phyloP scores from a whole-genome alignment of 306 rosid genomes.

The Acacia confusa region DNA sequence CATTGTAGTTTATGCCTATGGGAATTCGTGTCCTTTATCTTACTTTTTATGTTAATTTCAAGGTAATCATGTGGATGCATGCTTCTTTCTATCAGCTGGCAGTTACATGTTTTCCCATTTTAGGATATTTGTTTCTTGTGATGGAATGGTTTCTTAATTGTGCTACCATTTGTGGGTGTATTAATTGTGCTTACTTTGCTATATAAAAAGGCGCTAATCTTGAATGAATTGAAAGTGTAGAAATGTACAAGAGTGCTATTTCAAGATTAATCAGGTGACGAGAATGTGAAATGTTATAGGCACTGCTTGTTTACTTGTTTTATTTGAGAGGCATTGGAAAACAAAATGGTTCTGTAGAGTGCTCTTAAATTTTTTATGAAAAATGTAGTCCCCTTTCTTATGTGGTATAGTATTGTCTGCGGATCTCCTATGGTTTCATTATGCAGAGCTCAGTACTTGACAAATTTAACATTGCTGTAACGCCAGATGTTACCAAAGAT shows the following conservation, averaged over 20 bases:
- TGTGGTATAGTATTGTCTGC: not conserved
- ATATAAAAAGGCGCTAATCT: slow-evolving; percentile 11
- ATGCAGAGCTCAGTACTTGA: slow-evolving; percentile 6
- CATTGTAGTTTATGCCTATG: slow-evolving; percentile 14
- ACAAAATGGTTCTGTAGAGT: not conserved
- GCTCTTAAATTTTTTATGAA: not conserved
- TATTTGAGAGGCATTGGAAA: not conserved
- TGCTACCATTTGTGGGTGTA: slow-evolving; percentile 4
- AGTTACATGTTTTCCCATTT: slow-evolving; percentile 13
- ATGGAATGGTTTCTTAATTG: not conserved
- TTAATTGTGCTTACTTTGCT: not conserved
- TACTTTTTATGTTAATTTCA: not conserved
- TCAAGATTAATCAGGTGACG: slow-evolving; percentile 12
- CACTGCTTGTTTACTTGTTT: slow-evolving; percentile 12
- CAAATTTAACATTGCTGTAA: not conserved
- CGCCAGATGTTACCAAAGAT: not conserved
- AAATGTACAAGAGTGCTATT: slow-evolving; percentile 26
- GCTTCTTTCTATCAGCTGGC: not conserved
- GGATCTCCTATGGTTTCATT: slow-evolving; percentile 21
- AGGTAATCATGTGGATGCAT: not conserved
- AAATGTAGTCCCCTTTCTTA: not conserved
- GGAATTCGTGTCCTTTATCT: slow-evolving; percentile 19
- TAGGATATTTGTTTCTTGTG: not conserved
- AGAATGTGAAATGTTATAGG: not conserved
- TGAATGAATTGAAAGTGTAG: slow-evolving; percentile 14